Base-by-base conservation (phyloP, 73 alveolate species). In the Uronychia binucleata region DNA sequence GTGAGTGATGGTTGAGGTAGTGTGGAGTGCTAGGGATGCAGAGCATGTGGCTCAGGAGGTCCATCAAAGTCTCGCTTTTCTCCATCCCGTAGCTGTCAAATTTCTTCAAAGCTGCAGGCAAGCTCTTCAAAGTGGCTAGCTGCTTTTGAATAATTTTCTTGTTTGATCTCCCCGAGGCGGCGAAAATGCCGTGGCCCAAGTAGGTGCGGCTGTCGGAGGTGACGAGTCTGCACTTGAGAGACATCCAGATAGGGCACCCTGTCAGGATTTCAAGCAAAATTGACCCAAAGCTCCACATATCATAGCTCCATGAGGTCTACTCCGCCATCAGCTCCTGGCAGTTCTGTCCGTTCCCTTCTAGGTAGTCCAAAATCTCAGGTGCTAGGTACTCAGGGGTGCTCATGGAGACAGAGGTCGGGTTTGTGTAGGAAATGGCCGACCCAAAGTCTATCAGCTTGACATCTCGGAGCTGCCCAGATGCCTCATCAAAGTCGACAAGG, bases 191-290 rank as follows among this genome's bases (percentile, higher is more conserved):
- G 74, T 74, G 58, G 34, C 90, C 90, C 0, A 91, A 58, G 5
- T 79, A 67, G 30, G 67, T 0, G 34, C 83, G 82, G 11, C 93
- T 90, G 13, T 77, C 33, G 29, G 81, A n/a, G 19, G 84, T 77
- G 29, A 78, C 31, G 28, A 90, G 85, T 79, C 95, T 86, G 1
- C 91, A 86, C 57, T 93, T 93, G 28, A 91, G 79, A 57, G 93
- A 59, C 34, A 93, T 87, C 98, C 98, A 93, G 8, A 93, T 67
- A 11, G 98, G 98, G 57, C 91, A 90, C 26, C 96, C 98, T 19
- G 94, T 74, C n/a, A 87, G 58, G 25, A 93, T 90, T 78, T 93
- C 98, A 1, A 93, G 85, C 28, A 90, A 28, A n/a, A 93, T 86
- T 31, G 92, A 88, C 58, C 98, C 98, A 1, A 91, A 75, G 26